A percentile compares a stretch with the other conserved stretches of the same genome.
phyloP scores from a whole-genome alignment of 2,329 filamentous ascomycete species.

The Aspergillus persii region DNA sequence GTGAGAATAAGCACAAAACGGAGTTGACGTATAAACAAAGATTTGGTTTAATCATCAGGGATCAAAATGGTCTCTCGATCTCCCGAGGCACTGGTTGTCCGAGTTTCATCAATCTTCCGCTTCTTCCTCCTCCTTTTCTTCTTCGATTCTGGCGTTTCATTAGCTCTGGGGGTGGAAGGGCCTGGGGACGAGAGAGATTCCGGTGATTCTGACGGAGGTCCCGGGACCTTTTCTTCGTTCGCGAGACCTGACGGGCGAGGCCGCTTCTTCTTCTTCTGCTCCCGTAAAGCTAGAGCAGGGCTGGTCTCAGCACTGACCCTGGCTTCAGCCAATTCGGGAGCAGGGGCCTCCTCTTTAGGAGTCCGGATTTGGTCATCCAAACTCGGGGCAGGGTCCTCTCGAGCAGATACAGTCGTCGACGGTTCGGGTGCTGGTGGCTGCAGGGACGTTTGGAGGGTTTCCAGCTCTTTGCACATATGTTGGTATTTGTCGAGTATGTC shows the following conservation, averaged over 20 bases:
- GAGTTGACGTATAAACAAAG: not conserved
- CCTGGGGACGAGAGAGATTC: not conserved
- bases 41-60: conserved; percentile 8
- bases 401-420: not conserved
- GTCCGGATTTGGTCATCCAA: not conserved
- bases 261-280: conserved; percentile 14
- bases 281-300: conserved; percentile 7
- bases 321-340: not conserved
- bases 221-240: conserved; percentile 4
- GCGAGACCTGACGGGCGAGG: conserved; percentile 2
- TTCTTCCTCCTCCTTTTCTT: conserved; percentile 20
- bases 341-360: not conserved
- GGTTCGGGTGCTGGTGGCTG: not conserved
- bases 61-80: not conserved
- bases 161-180: not conserved
- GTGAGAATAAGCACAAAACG: not conserved
- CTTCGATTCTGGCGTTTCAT: conserved; percentile 5
- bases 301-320: conserved; percentile 3
- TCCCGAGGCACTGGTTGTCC: not conserved
- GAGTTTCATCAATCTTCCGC: conserved; percentile 12
- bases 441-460: conserved; percentile 1
- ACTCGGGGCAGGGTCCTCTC: not conserved
- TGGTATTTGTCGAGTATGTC: not conserved
- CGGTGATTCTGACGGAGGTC: conserved; percentile 5
- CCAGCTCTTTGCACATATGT: conserved; percentile 3